Percentiles rank a stretch among this genome's conserved stretches.
These are phyloP conservation scores for Bonnemaisonia californica DNA, from an alignment of 31 red algal genomes.

Conservation along the genomic window DNA sequence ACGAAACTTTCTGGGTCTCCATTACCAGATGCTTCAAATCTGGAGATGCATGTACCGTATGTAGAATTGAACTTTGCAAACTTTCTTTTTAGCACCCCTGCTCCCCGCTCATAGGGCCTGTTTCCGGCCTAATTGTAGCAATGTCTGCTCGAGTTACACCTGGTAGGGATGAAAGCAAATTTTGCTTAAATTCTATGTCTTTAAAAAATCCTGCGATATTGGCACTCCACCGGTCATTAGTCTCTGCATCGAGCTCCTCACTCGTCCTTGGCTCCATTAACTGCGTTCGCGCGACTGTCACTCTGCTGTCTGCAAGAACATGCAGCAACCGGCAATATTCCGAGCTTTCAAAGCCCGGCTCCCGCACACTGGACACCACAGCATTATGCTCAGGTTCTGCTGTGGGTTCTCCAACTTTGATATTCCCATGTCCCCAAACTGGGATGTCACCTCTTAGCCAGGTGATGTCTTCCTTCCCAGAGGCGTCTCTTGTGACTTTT, in stretches of 20 bases:
- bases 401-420: not conserved
- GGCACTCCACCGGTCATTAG: not conserved
- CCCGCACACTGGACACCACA: not conserved
- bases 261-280: not conserved
- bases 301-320: not conserved
- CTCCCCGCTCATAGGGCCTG: not conserved
- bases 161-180: not conserved
- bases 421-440: not conserved
- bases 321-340: not conserved
- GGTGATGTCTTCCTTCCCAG: too few relatives aligned
- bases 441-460: too few relatives aligned
- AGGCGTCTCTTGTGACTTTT: too few relatives aligned
- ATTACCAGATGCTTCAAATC: constrained; percentile 16
- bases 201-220: constrained; percentile 5
- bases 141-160: constrained; percentile 11
- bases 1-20: constrained; percentile 13
- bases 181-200: constrained; percentile 1
- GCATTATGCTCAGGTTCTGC: not conserved
- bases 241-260: not conserved
- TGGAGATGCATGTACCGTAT: not conserved
- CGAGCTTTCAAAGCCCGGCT: not conserved
- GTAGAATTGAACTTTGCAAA: constrained; percentile 9
- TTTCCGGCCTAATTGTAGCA: not conserved
- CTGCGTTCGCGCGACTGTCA: not conserved
- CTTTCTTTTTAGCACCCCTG: not conserved